phyloP scores from a whole-genome alignment of 2,329 filamentous ascomycete species.

The Sporothrix euskadiensis region DNA sequence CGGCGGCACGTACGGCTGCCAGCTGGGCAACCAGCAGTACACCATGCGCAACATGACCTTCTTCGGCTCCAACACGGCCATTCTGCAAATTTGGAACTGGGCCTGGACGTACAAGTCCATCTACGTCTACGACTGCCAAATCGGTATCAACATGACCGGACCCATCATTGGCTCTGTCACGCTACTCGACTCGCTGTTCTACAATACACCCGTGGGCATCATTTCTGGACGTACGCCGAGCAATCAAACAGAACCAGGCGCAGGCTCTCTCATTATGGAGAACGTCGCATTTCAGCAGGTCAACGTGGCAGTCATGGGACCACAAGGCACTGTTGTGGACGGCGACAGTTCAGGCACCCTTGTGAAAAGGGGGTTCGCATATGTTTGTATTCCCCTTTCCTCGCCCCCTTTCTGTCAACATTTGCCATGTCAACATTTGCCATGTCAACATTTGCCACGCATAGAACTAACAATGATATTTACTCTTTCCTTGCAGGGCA shows the following conservation, averaged over 20 bases:
- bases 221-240: constrained; percentile 55
- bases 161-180: constrained; percentile 72
- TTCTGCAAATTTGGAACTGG: constrained; percentile 76
- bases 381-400: constrained; percentile 31
- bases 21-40: constrained; percentile 68
- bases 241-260: constrained; percentile 40
- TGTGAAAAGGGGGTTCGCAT: constrained; percentile 53
- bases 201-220: constrained; percentile 71
- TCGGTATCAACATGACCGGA: constrained; percentile 70
- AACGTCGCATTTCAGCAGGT: constrained; percentile 50
- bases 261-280: constrained; percentile 51
- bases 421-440: background rate
- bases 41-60: constrained; percentile 69
- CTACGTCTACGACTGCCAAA: constrained; percentile 60
- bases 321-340: constrained; percentile 50
- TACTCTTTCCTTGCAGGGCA: constrained; percentile 50
- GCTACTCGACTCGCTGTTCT: constrained; percentile 71
- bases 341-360: constrained; percentile 53
- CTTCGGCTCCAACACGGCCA: constrained; percentile 63
- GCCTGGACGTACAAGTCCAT: constrained; percentile 71
- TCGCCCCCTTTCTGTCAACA: background rate
- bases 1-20: constrained; percentile 62
- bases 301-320: constrained; percentile 46
- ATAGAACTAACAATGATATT: background rate
- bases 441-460: background rate